These are phyloP conservation scores for Tremellales sp. DNA, from an alignment of 1,284 basidiomycete species.

Conservation along the genomic window DNA sequence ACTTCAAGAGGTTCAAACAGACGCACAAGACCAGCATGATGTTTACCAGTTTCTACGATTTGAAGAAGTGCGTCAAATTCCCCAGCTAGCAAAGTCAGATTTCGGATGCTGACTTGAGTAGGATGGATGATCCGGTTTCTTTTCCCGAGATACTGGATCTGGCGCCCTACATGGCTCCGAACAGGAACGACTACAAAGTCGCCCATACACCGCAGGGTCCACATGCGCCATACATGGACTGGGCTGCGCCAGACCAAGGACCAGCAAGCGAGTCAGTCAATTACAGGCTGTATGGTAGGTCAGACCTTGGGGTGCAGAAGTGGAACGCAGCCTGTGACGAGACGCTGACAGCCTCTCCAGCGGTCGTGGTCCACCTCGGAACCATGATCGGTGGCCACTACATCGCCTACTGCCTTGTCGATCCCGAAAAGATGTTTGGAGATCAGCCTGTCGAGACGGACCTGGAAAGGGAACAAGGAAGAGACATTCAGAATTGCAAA, in stretches of 20 bases:
- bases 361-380: slow-evolving; percentile 86
- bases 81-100: too few species aligned
- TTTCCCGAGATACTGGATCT: slow-evolving; percentile 84
- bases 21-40: slow-evolving; percentile 34
- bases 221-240: slow-evolving; percentile 45
- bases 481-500: background rate
- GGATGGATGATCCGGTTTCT: slow-evolving; percentile 76
- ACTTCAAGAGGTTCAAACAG: slow-evolving; percentile 91
- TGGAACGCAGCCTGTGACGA: too few species aligned
- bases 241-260: slow-evolving; percentile 40
- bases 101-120: slow-evolving; percentile 55
- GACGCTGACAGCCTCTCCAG: slow-evolving; percentile 47
- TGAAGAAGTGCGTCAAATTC: slow-evolving; percentile 40
- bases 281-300: slow-evolving; percentile 45
- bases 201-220: slow-evolving; percentile 28
- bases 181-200: slow-evolving; percentile 47
- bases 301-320: too few species aligned
- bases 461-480: slow-evolving; percentile 1
- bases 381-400: slow-evolving; percentile 83
- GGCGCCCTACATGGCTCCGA: slow-evolving; percentile 78
- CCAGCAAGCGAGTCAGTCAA: slow-evolving; percentile 37
- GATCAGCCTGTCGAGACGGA: slow-evolving; percentile 2
- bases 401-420: slow-evolving; percentile 59
- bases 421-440: slow-evolving; percentile 37
- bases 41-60: slow-evolving; percentile 40